Conservation (phyloP, 2,329 filamentous ascomycete species). For the Penicillium sp. region DNA sequence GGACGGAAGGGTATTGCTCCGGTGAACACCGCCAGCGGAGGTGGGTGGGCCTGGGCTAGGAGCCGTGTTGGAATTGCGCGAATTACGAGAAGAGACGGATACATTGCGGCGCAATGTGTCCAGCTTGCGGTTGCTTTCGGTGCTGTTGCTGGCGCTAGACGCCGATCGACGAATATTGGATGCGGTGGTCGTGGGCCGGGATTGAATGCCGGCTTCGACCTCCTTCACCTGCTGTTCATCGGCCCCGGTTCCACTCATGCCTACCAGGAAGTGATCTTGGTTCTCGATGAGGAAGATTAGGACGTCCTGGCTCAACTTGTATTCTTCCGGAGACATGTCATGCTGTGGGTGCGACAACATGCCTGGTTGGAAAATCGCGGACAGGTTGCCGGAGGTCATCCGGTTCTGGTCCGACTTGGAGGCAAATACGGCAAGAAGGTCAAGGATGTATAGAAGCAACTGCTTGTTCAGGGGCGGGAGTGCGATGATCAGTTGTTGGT, state of each 20-base stretch:
- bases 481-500: slow-evolving; percentile 90
- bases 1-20: slow-evolving; percentile 92
- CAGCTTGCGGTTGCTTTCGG: slow-evolving; percentile 82
- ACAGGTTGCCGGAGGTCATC: slow-evolving; percentile 93
- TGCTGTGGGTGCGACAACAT: slow-evolving; percentile 92
- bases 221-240: slow-evolving; percentile 75
- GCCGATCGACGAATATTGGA: slow-evolving; percentile 69
- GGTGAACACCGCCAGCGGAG: slow-evolving; percentile 63
- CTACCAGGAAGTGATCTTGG: slow-evolving; percentile 96
- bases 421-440: slow-evolving; percentile 93
- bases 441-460: slow-evolving; percentile 90
- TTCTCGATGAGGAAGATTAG: slow-evolving; percentile 98
- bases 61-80: slow-evolving; percentile 71
- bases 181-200: slow-evolving; percentile 42
- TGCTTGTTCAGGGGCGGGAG: slow-evolving; percentile 92
- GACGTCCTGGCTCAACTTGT: slow-evolving; percentile 93
- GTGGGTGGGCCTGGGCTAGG: slow-evolving; percentile 69
- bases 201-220: slow-evolving; percentile 66
- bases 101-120: slow-evolving; percentile 81
- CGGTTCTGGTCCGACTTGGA: slow-evolving; percentile 96
- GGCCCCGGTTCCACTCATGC: slow-evolving; percentile 98
- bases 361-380: slow-evolving; percentile 96
- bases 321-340: slow-evolving; percentile 94
- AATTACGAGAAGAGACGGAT: slow-evolving; percentile 88
- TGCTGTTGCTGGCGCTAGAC: slow-evolving; percentile 86